These are phyloP conservation scores for Pistacia vera DNA, from an alignment of 345 rosid genomes.

Conservation along the genomic window DNA sequence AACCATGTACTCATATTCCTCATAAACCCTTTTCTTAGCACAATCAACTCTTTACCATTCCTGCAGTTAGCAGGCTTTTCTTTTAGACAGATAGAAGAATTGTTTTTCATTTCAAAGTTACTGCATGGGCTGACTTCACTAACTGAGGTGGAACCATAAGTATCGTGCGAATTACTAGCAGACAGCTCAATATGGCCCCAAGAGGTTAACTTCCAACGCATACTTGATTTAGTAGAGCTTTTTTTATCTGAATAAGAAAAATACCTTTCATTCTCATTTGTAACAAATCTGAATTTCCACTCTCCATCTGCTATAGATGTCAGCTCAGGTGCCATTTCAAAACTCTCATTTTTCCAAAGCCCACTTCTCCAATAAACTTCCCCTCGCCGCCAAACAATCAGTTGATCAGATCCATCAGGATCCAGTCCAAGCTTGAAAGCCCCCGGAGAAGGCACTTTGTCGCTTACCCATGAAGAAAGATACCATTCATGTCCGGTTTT, in stretches of 20 bases:
- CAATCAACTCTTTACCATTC: constrained; percentile 40
- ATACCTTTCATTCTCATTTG: constrained; percentile 40
- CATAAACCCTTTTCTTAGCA: constrained; percentile 49
- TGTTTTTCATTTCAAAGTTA: constrained; percentile 33
- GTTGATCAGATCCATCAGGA: constrained; percentile 37
- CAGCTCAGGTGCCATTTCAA: constrained; percentile 27
- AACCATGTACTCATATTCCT: not conserved
- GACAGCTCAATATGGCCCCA: no score
- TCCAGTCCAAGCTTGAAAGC: constrained; percentile 60
- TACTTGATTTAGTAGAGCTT: constrained; percentile 30
- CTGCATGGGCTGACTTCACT: constrained; percentile 31
- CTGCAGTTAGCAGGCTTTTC: constrained; percentile 50
- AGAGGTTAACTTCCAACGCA: no score
- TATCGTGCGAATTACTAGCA: not conserved
- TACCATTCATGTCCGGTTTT: constrained; percentile 44
- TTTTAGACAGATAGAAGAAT: constrained; percentile 41
- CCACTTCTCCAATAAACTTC: constrained; percentile 61
- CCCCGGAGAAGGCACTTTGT: constrained; percentile 48
- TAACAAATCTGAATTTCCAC: constrained; percentile 42
- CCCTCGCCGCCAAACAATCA: constrained; percentile 46
- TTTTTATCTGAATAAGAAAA: constrained; percentile 42
- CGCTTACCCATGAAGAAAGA: constrained; percentile 44
- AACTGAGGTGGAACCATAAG: constrained; percentile 21
- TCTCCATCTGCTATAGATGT: constrained; percentile 21
- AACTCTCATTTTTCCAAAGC: not conserved